Base-by-base conservation (phyloP, 768 basidiomycete species). In the Rhizopogon roseolus region DNA sequence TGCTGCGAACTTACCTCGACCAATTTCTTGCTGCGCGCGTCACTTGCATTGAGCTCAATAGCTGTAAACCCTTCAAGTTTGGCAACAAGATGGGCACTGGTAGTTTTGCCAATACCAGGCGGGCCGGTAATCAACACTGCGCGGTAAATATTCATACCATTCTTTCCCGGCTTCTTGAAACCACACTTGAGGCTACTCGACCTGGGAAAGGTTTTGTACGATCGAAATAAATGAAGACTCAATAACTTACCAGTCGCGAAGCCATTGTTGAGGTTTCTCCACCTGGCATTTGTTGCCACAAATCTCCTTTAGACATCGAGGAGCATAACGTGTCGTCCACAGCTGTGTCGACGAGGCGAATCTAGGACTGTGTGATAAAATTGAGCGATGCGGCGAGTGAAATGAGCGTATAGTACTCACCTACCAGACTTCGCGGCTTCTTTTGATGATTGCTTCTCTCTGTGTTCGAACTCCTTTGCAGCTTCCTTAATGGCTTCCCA, bases 101-200 rank as follows among this genome's bases (percentile, higher is more conserved):
- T 97, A 4, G 97, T 99, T 74, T 98, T 99, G 22, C 96, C 97
- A 49, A 98, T 97, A 7, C 97, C 97, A 14, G 97, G 97, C 1
- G 95, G 84, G 0, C 97, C 97, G 1, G 91, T 91, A 56, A 98
- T 86, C 59, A 99, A 73, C 1, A 98, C 79, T 5, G 93, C 93
- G 22, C 93, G 86, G 68, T 79, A 96, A 6, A 85, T 71, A 60
- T 92, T 92, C 86, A 89, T 88, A 0, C 82, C 91, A 55, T 81
- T 84, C 71, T 95, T 95, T 0, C 97, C 97, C 1, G 93, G 93
- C 62, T 95, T 97, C 72, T 93, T 98, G 73, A 98, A 98, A 1
- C 79, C 81, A 0, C 75, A 75, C 55, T 88, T 89, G 60, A 86
- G 66, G 61, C 82, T 90, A 50, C 74, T 73, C 11, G 86, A 75